phyloP scores from a whole-genome alignment of 2,329 filamentous ascomycete genomes.

The Nemania sp. region DNA sequence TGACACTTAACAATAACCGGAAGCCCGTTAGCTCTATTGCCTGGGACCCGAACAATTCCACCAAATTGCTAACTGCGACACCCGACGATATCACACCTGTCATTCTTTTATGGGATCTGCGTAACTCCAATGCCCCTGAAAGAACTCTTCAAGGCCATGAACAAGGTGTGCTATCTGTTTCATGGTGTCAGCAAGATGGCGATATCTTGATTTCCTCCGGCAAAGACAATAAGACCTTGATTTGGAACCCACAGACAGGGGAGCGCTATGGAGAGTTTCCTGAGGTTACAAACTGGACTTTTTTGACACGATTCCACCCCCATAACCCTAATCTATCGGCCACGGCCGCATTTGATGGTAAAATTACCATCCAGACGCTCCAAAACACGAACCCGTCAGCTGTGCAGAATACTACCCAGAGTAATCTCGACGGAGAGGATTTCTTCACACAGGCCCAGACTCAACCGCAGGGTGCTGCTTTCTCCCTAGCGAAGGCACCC shows the following conservation, averaged over 20 bases:
- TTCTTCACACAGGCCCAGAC: conserved; percentile 96
- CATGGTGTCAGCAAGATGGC: conserved; percentile 93
- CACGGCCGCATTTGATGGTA: conserved; percentile 96
- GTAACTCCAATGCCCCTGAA: conserved; percentile 96
- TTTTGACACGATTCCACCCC: conserved; percentile 93
- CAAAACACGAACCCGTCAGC: conserved; percentile 89
- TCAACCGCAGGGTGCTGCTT: conserved; percentile 89
- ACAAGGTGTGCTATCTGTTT: conserved; percentile 90
- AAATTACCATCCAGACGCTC: conserved; percentile 91
- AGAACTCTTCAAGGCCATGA: conserved; percentile 91
- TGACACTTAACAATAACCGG: conserved; percentile 94
- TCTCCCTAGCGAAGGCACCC: conserved; percentile 86
- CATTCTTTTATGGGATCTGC: conserved; percentile 92
- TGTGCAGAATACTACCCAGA: conserved; percentile 74
- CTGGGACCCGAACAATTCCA: conserved; percentile 96
- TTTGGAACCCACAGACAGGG: conserved; percentile 96
- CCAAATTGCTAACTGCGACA: conserved; percentile 92
- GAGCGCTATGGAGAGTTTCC: conserved; percentile 91
- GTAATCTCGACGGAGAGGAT: conserved; percentile 86
- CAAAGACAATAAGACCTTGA: conserved; percentile 94
- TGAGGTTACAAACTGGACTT: conserved; percentile 99
- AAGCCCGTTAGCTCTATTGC: conserved; percentile 96
- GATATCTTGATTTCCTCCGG: conserved; percentile 91
- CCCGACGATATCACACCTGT: conserved; percentile 89
- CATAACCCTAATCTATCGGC: conserved; percentile 92